These are phyloP conservation scores for Mycena citricolor DNA, from an alignment of 1,284 basidiomycete species.

Conservation along the genomic window DNA sequence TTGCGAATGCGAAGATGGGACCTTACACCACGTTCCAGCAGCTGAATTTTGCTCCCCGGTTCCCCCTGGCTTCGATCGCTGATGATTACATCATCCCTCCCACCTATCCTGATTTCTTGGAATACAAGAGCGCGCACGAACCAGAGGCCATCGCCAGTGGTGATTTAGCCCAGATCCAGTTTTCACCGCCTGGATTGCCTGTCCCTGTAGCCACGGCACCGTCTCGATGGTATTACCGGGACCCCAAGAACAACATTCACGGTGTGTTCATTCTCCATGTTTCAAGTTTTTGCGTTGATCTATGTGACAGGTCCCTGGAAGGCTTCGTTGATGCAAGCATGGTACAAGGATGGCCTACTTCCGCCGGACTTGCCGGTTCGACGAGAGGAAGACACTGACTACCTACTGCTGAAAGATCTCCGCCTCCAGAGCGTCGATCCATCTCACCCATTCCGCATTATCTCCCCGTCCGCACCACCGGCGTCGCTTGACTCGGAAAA, in stretches of 20 bases:
- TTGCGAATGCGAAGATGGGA: slow-evolving; percentile 68
- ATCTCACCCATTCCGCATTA: slow-evolving; percentile 65
- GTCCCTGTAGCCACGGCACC: slow-evolving; percentile 63
- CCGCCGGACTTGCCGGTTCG: slow-evolving; percentile 78
- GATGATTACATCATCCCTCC: slow-evolving; percentile 88
- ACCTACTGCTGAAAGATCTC: slow-evolving; percentile 67
- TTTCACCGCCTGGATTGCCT: slow-evolving; percentile 75
- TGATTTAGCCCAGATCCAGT: slow-evolving; percentile 62
- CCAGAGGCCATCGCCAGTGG: slow-evolving; percentile 46
- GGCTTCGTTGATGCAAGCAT: slow-evolving; percentile 78
- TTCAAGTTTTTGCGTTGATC: slow-evolving; percentile 9
- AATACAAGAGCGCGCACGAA: slow-evolving; percentile 64
- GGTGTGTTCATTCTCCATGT: slow-evolving; percentile 44
- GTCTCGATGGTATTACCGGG: slow-evolving; percentile 75
- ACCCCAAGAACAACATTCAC: slow-evolving; percentile 75
- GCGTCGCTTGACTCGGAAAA: slow-evolving; percentile 41
- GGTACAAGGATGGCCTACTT: slow-evolving; percentile 79
- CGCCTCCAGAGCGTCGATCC: slow-evolving; percentile 75
- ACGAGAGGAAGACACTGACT: slow-evolving; percentile 69
- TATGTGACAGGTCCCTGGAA: slow-evolving; percentile 72
- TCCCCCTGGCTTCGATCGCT: slow-evolving; percentile 81
- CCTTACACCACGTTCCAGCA: slow-evolving; percentile 90
- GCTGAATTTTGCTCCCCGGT: slow-evolving; percentile 75
- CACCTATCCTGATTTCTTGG: slow-evolving; percentile 75
- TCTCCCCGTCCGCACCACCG: slow-evolving; percentile 22